These are phyloP conservation scores for Herpetospermum pedunculosum DNA, from an alignment of 306 rosid genomes.

Conservation along the genomic window DNA sequence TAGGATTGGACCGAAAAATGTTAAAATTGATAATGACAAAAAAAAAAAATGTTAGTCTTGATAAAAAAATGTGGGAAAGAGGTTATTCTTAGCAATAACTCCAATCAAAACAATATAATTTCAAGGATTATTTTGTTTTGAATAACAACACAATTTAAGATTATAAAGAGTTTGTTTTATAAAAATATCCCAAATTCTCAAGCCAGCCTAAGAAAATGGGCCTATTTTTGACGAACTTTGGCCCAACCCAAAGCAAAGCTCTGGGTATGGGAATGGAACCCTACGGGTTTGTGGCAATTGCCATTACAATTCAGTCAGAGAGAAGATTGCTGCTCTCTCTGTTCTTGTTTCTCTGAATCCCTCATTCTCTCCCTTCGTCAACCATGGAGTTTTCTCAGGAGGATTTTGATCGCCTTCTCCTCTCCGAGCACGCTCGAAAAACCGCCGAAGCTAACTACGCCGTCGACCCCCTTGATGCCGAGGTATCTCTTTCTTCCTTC, in stretches of 20 bases:
- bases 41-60: too few relatives aligned
- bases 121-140: too few relatives aligned
- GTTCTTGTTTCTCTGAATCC: neutral
- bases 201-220: neutral
- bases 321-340: neutral
- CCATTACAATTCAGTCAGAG: neutral
- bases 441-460: conserved; percentile 47
- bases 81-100: too few relatives aligned
- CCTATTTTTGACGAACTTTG: neutral
- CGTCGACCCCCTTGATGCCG: conserved; percentile 54
- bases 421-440: conserved; percentile 46
- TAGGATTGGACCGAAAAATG: too few relatives aligned
- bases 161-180: too few relatives aligned
- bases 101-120: too few relatives aligned
- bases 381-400: conserved; percentile 56
- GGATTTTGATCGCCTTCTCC: conserved; percentile 39
- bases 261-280: neutral
- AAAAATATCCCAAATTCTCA: neutral
- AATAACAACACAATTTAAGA: too few relatives aligned
- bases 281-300: neutral
- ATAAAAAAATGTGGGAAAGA: too few relatives aligned
- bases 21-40: too few relatives aligned
- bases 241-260: conserved; percentile 1
- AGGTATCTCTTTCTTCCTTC: conserved; percentile 17
- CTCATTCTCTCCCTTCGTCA: neutral